Conservation (phyloP, 2,329 filamentous ascomycete species). For the Fusarium staphyleae region DNA sequence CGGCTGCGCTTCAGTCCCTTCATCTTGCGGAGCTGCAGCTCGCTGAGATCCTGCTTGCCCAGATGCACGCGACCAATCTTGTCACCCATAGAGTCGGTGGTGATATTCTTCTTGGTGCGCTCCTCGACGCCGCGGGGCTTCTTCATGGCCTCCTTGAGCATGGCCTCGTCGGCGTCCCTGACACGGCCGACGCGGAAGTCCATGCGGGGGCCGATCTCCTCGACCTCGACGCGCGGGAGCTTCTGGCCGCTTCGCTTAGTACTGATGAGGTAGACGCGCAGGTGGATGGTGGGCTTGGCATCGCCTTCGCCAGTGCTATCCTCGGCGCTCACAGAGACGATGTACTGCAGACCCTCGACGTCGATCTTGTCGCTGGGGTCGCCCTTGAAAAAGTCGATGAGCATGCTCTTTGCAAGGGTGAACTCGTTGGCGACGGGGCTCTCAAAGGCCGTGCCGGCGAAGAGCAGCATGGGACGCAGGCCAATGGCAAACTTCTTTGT, state of each 20-base stretch:
- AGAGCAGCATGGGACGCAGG: conserved; percentile 88
- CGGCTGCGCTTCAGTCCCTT: conserved; percentile 92
- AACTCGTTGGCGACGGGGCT: conserved; percentile 80
- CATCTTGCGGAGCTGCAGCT: conserved; percentile 97
- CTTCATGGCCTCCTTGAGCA: conserved; percentile 91
- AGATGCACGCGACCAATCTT: conserved; percentile 94
- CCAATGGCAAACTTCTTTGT: conserved; percentile 78
- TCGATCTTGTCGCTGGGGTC: conserved; percentile 80
- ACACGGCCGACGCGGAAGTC: conserved; percentile 87
- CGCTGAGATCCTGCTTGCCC: conserved; percentile 84
- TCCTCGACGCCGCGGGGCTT: conserved; percentile 78
- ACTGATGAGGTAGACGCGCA: conserved; percentile 84
- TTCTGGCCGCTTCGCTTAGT: conserved; percentile 88
- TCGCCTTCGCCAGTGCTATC: conserved; percentile 59
- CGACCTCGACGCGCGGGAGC: conserved; percentile 88
- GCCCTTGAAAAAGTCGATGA: conserved; percentile 91
- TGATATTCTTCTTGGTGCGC: conserved; percentile 94
- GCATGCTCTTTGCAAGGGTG: conserved; percentile 83
- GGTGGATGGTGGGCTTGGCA: conserved; percentile 63
- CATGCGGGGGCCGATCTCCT: conserved; percentile 94
- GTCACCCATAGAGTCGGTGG: conserved; percentile 89
- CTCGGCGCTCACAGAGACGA: conserved; percentile 81
- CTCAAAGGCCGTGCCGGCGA: conserved; percentile 88
- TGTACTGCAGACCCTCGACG: conserved; percentile 92
- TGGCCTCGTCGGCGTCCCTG: conserved; percentile 76